Evolutionary conservation across 2,329 filamentous ascomycete genomes (phyloP).

Genomic region (Aspergillus texensis): DNA sequence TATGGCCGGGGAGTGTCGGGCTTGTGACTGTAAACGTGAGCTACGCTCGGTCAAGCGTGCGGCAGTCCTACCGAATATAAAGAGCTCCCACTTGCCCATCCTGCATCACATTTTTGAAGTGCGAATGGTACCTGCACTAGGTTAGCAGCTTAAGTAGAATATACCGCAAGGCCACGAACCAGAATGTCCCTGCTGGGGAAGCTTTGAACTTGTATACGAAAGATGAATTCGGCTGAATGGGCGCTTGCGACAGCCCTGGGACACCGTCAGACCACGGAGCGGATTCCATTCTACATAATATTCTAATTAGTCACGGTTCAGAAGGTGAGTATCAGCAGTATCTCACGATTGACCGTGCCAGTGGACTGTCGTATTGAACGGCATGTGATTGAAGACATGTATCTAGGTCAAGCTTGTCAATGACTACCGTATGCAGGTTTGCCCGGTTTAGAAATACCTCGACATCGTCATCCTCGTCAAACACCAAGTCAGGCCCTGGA

Average conservation of each 20-base stretch:
- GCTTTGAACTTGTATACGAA: constrained; percentile 4
- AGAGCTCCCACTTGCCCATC: constrained; percentile 2
- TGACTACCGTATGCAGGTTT: neutral
- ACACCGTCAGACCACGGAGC: constrained; percentile 1
- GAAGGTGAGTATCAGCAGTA: neutral
- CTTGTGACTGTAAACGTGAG: neutral
- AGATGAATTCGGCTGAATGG: neutral
- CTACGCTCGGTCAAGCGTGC: neutral
- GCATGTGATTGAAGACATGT: neutral
- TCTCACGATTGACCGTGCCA: constrained; percentile 4
- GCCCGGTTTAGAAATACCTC: neutral
- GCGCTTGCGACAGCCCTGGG: neutral
- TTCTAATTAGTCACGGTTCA: neutral
- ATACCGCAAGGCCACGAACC: neutral
- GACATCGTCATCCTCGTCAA: neutral
- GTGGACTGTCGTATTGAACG: neutral
- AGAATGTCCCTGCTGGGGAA: constrained; percentile 2
- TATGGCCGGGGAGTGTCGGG: neutral
- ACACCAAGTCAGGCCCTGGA: neutral
- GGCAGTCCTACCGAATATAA: neutral
- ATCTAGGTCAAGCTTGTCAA: neutral
- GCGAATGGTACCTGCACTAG: neutral
- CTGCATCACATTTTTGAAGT: neutral
- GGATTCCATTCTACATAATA: neutral
- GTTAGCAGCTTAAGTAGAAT: neutral